Evolutionary conservation across 192 early-diverging fungal genomes (phyloP), one percentile per base, ranked within the genome.

Genomic region (Oehlia diaphana): DNA sequence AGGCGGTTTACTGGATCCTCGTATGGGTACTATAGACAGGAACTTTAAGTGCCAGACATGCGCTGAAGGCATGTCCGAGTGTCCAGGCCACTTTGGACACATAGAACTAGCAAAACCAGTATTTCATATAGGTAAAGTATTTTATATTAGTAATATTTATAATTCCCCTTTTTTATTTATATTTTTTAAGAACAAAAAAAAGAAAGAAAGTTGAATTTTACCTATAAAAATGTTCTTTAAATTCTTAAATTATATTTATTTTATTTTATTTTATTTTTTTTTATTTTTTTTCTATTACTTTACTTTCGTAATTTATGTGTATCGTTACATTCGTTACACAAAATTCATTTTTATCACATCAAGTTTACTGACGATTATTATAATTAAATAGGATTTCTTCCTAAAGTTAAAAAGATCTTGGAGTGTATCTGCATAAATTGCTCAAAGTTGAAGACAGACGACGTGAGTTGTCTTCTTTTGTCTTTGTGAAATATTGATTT

Each of bases 11-110:
- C 83, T 96, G 37, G 98, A 99, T 84, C 91, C 96, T 63, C 90
- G 96, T 42, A 92, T 99, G 93, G 98, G 98, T 44, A 98, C 98
- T 19, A 96, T 97, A 79, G 96, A 99, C 84, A 92, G 95, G 76
- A 96, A 96, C 82, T 96, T 95, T 89, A 96, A 95, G 86, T 99
- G 98, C 83, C 92, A 93, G 77, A 98, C 98, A 10, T 99, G 98
- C 85, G 92, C 92, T 70, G 95, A 97, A 81, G 94, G 92, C 81
- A 97, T 96, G 96, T 90, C 91, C 21, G 94, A 96, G 81, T 99
- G 98, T 83, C 96, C 96, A 63, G 97, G 98, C 68, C 98, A 99
- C 84, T 99, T 99, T 91, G 98, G 94, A 14, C 94, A 98, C 82
- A 96, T 99, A 84, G 95, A 98, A 77, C 91, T 99, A 9, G 95